Conservation (phyloP, 176 grass and related monocot genomes). For the barley (Hordeum vulgare) region MorexV3_pseudomolecules_assembly NC_058518.1:482009449-482009948, state of each 20-base stretch:
- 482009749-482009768: conserved; percentile 43
- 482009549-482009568: conserved; percentile 29
- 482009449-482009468: conserved; percentile 77
- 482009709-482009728: not conserved
- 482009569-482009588: conserved; percentile 76
- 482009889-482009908: conserved; percentile 58
- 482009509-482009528: not conserved
- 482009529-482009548: not conserved
- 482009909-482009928: conserved; percentile 50
- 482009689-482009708: not conserved
- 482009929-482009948: conserved; percentile 31
- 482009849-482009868: conserved; percentile 70
- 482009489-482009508: not conserved
- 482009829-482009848: conserved; percentile 53
- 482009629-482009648: conserved; percentile 91
- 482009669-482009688: conserved; percentile 42
- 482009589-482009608: conserved; percentile 73
- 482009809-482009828: conserved; percentile 51
- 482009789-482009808: conserved; percentile 64
- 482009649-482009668: conserved; percentile 97
- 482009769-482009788: conserved; percentile 68
- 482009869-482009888: conserved; percentile 68
- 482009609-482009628: conserved; percentile 77
- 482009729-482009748: not conserved
- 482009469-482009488: not conserved